Evolutionary conservation across 2,329 filamentous ascomycete genomes (phyloP).

Genomic region (Pseudodiploospora longispora): DNA sequence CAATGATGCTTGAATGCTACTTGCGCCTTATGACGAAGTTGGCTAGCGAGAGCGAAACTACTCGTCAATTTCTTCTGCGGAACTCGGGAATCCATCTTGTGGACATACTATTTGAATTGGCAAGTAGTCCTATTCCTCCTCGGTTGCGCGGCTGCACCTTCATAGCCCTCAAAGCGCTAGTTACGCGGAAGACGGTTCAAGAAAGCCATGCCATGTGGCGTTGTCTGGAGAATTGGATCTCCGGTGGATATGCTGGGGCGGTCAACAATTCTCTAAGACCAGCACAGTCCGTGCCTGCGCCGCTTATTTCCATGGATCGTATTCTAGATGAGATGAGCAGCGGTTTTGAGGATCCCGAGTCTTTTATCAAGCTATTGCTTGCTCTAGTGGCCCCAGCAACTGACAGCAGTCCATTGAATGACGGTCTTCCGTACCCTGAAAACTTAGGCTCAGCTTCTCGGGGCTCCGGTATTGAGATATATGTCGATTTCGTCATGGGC

Average conservation of each 20-base stretch:
- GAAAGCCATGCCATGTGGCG: slow-evolving; percentile 72
- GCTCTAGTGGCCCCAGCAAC: slow-evolving; percentile 60
- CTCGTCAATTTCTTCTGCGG: slow-evolving; percentile 66
- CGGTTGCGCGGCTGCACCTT: slow-evolving; percentile 80
- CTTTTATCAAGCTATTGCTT: slow-evolving; percentile 72
- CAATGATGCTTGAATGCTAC: slow-evolving; percentile 95
- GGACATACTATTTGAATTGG: slow-evolving; percentile 68
- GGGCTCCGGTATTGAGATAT: slow-evolving; percentile 77
- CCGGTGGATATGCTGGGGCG: slow-evolving; percentile 44
- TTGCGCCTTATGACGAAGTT: slow-evolving; percentile 80
- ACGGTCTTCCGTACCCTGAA: slow-evolving; percentile 80
- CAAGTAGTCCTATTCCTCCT: slow-evolving; percentile 66
- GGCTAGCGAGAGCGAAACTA: slow-evolving; percentile 61
- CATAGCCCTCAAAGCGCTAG: slow-evolving; percentile 64
- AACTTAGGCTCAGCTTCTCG: slow-evolving; percentile 69
- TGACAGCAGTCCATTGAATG: slow-evolving; percentile 55
- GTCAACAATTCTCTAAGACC: slow-evolving; percentile 23
- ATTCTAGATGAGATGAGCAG: slow-evolving; percentile 67
- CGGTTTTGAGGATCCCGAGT: slow-evolving; percentile 77
- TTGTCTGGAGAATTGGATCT: slow-evolving; percentile 71
- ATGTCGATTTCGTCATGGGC: slow-evolving; percentile 84
- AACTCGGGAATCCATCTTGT: slow-evolving; percentile 59
- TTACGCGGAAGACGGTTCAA: slow-evolving; percentile 62
- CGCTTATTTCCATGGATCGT: slow-evolving; percentile 46
- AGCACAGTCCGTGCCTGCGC: slow-evolving; percentile 22